Conservation (phyloP, 805 yeast genomes). For the Brettanomyces naardenensis region DNA sequence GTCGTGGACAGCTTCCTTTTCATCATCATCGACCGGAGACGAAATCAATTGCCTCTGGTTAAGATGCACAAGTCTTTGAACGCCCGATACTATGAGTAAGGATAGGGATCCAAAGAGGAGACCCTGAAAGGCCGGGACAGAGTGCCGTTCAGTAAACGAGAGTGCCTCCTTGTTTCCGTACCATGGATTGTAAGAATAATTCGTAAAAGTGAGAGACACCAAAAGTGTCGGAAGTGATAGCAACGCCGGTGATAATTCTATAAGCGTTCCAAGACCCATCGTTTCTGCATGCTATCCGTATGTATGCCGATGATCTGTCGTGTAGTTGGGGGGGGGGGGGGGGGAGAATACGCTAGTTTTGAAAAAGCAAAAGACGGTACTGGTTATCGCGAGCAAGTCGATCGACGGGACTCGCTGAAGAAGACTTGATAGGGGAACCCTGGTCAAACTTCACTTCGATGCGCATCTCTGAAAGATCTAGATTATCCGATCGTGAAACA, state of each 20-base stretch:
- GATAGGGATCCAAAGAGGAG: conserved; percentile 19
- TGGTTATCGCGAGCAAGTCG: too few species aligned
- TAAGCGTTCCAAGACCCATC: conserved; percentile 11
- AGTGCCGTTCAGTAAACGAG: not conserved
- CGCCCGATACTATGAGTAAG: conserved; percentile 4
- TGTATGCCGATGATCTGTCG: too few species aligned
- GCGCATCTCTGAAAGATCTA: too few species aligned
- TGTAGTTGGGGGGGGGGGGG: too few species aligned
- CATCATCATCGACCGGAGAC: not conserved
- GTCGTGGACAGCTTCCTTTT: not conserved
- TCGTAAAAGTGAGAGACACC: conserved; percentile 22
- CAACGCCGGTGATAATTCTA: conserved; percentile 26
- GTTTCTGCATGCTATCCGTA: too few species aligned
- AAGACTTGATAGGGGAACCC: too few species aligned
- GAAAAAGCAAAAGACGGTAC: too few species aligned
- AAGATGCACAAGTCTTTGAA: not conserved
- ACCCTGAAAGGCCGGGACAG: conserved; percentile 9
- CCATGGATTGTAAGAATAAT: conserved; percentile 3
- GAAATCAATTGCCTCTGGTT: not conserved
- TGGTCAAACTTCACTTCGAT: too few species aligned
- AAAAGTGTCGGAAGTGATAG: conserved; percentile 27
- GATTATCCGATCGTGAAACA: too few species aligned
- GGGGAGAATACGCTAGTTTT: too few species aligned
- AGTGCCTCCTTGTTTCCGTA: not conserved
- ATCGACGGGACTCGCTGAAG: too few species aligned